Evolutionary conservation across 2,329 filamentous ascomycete species (phyloP).

Genomic region (Colletotrichum sp.): DNA sequence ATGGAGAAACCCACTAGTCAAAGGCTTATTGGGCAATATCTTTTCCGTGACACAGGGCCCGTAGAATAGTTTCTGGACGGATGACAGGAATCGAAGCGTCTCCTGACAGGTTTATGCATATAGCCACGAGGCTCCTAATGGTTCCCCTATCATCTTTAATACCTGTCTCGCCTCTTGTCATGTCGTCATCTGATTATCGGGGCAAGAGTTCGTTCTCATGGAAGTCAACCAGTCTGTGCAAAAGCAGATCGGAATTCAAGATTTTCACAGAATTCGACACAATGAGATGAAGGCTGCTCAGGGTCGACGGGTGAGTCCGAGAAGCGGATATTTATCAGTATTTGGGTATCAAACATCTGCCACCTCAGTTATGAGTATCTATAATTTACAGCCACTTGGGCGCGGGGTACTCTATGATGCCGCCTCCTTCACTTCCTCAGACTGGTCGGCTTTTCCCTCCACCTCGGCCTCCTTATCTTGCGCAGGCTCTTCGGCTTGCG

Average conservation of each 20-base stretch:
- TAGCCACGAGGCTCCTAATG: neutral
- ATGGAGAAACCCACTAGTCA: slow-evolving; percentile 42
- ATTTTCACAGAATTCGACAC: neutral
- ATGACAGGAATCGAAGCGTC: neutral
- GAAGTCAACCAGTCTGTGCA: neutral
- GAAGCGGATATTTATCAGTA: neutral
- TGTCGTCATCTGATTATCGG: neutral
- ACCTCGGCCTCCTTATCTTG: neutral
- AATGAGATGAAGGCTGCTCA: neutral
- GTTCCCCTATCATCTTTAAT: neutral
- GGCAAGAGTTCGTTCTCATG: neutral
- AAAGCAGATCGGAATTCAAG: neutral
- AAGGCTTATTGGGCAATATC: slow-evolving; percentile 40
- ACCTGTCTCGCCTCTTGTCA: neutral
- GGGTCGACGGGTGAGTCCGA: neutral
- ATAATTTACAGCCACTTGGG: neutral
- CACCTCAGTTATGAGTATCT: neutral
- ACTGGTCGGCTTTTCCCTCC: neutral
- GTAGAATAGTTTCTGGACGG: slow-evolving; percentile 13
- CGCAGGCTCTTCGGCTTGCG: neutral
- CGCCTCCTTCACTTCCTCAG: neutral
- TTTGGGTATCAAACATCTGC: slow-evolving; percentile 15
- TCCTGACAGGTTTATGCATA: neutral
- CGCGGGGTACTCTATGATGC: neutral
- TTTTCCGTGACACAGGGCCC: slow-evolving; percentile 41